Percentiles rank a stretch among this genome's conserved stretches.
Conservation (phyloP, 2,329 filamentous ascomycete species). For the Coniella lustricola region DNA sequence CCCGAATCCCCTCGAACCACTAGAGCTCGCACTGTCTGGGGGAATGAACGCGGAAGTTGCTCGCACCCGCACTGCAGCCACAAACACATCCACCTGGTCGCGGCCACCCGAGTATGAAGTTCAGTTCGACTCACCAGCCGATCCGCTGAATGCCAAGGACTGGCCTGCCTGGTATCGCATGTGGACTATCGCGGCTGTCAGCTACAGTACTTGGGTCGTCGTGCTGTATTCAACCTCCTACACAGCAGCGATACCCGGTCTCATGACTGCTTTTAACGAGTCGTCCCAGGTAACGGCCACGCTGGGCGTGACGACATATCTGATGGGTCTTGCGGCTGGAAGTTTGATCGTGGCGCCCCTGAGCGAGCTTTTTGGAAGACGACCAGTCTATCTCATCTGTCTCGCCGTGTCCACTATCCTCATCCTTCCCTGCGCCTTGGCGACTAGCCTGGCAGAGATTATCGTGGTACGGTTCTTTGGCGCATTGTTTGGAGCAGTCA, state of each 20-base stretch:
- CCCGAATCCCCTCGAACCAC: constrained; percentile 14
- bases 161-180: constrained; percentile 50
- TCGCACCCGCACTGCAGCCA: constrained; percentile 27
- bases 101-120: constrained; percentile 57
- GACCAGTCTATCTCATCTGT: constrained; percentile 58
- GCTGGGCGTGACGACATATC: constrained; percentile 67
- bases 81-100: constrained; percentile 31
- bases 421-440: constrained; percentile 62
- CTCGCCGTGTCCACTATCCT: constrained; percentile 57
- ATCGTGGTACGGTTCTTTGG: constrained; percentile 64
- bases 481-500: constrained; percentile 48
- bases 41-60: constrained; percentile 26
- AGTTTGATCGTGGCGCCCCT: constrained; percentile 67
- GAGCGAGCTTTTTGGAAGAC: constrained; percentile 58
- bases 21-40: constrained; percentile 10
- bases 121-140: constrained; percentile 48
- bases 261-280: constrained; percentile 58
- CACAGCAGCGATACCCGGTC: constrained; percentile 59
- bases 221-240: constrained; percentile 71
- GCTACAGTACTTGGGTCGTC: constrained; percentile 35
- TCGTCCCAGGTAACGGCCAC: constrained; percentile 49
- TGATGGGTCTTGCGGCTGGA: constrained; percentile 63
- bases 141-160: constrained; percentile 58
- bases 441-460: constrained; percentile 55
- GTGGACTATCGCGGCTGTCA: constrained; percentile 34